Base-by-base conservation (phyloP, 352 stramenopile species). In the Phytophthora parvispora region DNA sequence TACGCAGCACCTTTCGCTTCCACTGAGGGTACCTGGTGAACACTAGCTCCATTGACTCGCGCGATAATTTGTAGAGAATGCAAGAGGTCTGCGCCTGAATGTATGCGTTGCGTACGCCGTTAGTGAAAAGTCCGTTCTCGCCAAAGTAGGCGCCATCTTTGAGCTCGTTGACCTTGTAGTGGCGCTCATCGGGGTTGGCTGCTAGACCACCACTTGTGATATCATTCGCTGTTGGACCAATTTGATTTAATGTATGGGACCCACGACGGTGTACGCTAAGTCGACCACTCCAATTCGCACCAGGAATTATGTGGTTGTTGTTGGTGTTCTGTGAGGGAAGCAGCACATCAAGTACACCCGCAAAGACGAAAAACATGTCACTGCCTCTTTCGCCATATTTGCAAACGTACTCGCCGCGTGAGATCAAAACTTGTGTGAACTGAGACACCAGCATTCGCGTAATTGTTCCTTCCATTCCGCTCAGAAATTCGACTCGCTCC, bases 301-400 rank as follows among this genome's bases (percentile, higher is more conserved):
- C n/a, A 10, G 42, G 7, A 16, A 27, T 49, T 25, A 9, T 4
- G 15, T 15, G 3, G 7, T 16, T 13, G 16, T 49, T 49, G 42
- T 12, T 16, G 20, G 20, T 3, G 16, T 28, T 49, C n/a, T 28
- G n/a, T 6, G 42, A 24, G 2, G 76, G 74, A 3, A 87, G 20
- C 13, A 90, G 48, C 2, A 75, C 74, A 6, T 81, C 70, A 4
- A 93, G 43, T 4, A 82, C 53, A 1, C 85, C 83, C 3, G 81
- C 82, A 48, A 90, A 91, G 3, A 93, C 80, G 43, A 93, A 91
- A 54, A 72, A 91, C 83, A 93, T 93, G 48, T 91, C 83, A 22
- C 69, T 81, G 9, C 79, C 78, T 63, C 82, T 58, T 48, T 93
- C 82, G 16, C 77, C 74, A 15, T 79, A 80, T 40, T 68, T 78